These are phyloP conservation scores for Phellopilus nigrolimitatus DNA, from an alignment of 1,284 basidiomycete species.

Conservation along the genomic window DNA sequence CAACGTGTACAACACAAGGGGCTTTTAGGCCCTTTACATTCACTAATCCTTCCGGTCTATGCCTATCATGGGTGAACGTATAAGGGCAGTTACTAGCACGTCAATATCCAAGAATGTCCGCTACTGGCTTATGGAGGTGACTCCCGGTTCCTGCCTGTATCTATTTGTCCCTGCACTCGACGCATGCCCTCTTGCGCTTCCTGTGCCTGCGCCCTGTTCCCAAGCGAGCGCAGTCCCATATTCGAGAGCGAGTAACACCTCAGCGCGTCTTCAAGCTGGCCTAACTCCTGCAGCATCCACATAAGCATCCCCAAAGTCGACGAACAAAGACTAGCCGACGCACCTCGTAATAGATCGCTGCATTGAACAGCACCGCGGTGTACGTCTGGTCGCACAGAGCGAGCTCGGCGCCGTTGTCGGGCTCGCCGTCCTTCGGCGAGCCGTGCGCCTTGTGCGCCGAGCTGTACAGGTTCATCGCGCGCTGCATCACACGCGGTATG, in stretches of 20 bases:
- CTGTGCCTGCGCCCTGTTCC: constrained; percentile 2
- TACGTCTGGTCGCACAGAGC: constrained; percentile 52
- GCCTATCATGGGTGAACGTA: too few species aligned
- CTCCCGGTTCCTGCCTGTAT: neutral
- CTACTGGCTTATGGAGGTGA: neutral
- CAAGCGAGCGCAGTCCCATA: neutral
- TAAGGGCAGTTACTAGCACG: too few species aligned
- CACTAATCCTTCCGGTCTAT: neutral
- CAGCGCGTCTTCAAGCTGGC: constrained; percentile 3
- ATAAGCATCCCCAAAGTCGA: constrained; percentile 1
- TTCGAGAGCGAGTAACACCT: constrained; percentile 1
- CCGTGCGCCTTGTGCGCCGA: too few species aligned
- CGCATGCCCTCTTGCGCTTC: constrained; percentile 1
- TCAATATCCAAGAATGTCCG: neutral
- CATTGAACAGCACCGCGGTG: constrained; percentile 57
- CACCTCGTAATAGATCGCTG: constrained; percentile 48
- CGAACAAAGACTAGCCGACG: neutral
- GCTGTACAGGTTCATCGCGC: constrained; percentile 47
- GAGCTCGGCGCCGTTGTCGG: constrained; percentile 25
- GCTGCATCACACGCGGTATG: constrained; percentile 36
- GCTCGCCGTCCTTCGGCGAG: constrained; percentile 22
- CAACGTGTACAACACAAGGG: too few species aligned
- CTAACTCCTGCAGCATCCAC: neutral
- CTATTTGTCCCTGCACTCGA: constrained; percentile 8
- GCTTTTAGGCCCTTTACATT: neutral